phyloP scores from a whole-genome alignment of 2,329 filamentous ascomycete genomes.

The Stemphylium lycopersici region DNA sequence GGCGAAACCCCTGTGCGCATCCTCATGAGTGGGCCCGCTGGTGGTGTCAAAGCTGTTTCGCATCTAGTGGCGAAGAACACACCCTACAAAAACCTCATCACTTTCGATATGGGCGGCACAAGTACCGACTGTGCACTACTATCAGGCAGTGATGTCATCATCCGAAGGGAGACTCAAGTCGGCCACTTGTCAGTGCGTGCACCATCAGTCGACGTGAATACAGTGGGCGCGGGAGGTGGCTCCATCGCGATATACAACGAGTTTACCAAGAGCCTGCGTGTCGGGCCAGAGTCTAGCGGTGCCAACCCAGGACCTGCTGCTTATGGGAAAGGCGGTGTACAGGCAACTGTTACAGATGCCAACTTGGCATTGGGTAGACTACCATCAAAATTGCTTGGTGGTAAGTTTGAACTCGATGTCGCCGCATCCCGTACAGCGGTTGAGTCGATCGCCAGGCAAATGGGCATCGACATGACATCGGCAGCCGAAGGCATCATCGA shows the following conservation, averaged over 20 bases:
- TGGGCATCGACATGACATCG: conserved; percentile 52
- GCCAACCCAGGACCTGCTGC: conserved; percentile 57
- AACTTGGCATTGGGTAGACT: conserved; percentile 58
- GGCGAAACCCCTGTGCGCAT: conserved; percentile 57
- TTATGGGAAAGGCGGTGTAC: conserved; percentile 56
- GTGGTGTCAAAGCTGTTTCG: conserved; percentile 57
- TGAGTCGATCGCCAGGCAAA: conserved; percentile 53
- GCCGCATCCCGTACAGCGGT: conserved; percentile 52
- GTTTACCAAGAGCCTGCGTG: conserved; percentile 56
- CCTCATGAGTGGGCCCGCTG: conserved; percentile 58
- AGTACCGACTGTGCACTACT: conserved; percentile 58
- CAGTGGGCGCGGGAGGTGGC: conserved; percentile 58
- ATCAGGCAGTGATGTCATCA: conserved; percentile 51
- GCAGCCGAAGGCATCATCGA: conserved; percentile 58
- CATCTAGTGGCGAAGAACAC: conserved; percentile 55
- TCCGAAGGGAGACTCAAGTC: conserved; percentile 56
- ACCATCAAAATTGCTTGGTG: conserved; percentile 54
- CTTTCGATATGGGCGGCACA: conserved; percentile 59
- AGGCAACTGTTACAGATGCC: conserved; percentile 58
- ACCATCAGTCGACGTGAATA: conserved; percentile 57
- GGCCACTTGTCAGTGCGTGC: conserved; percentile 54
- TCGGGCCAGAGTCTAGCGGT: conserved; percentile 59
- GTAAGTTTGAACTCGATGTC: conserved; percentile 54
- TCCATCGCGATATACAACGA: conserved; percentile 57
- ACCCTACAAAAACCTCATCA: conserved; percentile 57